Evolutionary conservation across 2,329 filamentous ascomycete genomes (phyloP), one percentile per base, ranked within the genome.

Genomic region (Talaromyces marneffei): DNA sequence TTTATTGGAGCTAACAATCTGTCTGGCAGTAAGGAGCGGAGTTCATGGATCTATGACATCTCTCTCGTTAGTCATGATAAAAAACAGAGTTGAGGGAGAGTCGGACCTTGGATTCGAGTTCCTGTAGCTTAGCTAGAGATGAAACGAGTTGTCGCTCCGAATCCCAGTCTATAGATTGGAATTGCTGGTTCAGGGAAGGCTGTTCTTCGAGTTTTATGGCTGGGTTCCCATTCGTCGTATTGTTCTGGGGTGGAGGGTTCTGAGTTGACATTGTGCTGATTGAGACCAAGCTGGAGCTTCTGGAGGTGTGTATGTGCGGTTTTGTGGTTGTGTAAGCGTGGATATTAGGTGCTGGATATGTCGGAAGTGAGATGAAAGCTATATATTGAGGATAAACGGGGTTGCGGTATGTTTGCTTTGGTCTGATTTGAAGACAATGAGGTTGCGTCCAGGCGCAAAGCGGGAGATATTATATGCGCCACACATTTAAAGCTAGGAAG

Each of bases 21-120:
- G 20, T 71, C 72, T 3, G 78, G 77, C 31, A 79, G 67, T 18
- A 79, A 67, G 25, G 70, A 71, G 52, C 77, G 77, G 16, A 80
- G 68, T 63, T 74, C 70, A 57, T 77, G 75, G 56, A 79, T 76
- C 77, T 79, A 39, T 48, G 20, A 18, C 23, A 53, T 20, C 46
- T 8, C 12, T 5, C 18, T 42, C 18, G 7, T 37, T 37, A 37
- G 33, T 37, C 14, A 18, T 18, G 3, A 23, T 10, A 8, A 42
- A 9, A 20, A 6, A 9, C 2, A 14, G 20, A 7, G 3, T 25
- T 6, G n/a, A 18, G 23, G 44, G 20, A 4, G 10, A n/a, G 29
- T 7, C 44, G 42, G 7, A 66, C 67, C 60, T 65, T 67, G 37
- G 63, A 42, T 58, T 78, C 75, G 27, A 78, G 63, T 60, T 77